Conservation (phyloP, 176 grass and related monocot species). For the Zoysia japonica region DNA sequence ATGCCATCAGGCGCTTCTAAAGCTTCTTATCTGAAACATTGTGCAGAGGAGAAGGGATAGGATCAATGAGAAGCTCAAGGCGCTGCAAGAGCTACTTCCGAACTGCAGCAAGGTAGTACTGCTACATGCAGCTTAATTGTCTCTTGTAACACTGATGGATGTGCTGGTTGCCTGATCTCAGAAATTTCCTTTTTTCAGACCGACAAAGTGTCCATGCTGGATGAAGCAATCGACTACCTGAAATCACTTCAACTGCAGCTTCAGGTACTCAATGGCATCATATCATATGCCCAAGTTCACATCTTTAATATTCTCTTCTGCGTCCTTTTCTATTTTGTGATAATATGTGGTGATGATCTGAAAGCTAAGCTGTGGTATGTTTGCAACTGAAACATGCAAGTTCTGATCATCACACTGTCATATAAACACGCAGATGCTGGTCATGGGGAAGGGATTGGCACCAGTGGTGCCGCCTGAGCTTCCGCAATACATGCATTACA, state of each 20-base stretch:
- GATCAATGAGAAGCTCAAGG: conserved; percentile 85
- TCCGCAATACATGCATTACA: conserved; percentile 71
- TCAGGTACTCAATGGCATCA: conserved; percentile 52
- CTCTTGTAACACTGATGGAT: background rate
- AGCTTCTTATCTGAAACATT: background rate
- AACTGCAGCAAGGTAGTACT: conserved; percentile 69
- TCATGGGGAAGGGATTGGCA: conserved; percentile 72
- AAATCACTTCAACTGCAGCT: conserved; percentile 79
- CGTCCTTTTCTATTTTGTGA: background rate
- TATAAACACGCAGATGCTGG: conserved; percentile 54
- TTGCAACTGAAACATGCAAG: background rate
- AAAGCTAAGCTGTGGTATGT: background rate
- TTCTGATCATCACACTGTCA: conserved; percentile 3
- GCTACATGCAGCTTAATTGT: background rate
- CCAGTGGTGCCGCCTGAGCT: conserved; percentile 65
- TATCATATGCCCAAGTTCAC: conserved; percentile 33
- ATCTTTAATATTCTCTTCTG: background rate
- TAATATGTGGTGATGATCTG: background rate
- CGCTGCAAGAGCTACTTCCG: conserved; percentile 71
- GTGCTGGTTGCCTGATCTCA: conserved; percentile 11
- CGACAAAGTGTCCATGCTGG: conserved; percentile 82
- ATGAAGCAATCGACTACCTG: conserved; percentile 76
- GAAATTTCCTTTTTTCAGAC: conserved; percentile 46
- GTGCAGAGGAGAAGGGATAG: conserved; percentile 72
- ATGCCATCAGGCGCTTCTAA: conserved; percentile 6